Conservation (phyloP, 208 protist genomes). For the Acanthamoeba healyi region DNA sequence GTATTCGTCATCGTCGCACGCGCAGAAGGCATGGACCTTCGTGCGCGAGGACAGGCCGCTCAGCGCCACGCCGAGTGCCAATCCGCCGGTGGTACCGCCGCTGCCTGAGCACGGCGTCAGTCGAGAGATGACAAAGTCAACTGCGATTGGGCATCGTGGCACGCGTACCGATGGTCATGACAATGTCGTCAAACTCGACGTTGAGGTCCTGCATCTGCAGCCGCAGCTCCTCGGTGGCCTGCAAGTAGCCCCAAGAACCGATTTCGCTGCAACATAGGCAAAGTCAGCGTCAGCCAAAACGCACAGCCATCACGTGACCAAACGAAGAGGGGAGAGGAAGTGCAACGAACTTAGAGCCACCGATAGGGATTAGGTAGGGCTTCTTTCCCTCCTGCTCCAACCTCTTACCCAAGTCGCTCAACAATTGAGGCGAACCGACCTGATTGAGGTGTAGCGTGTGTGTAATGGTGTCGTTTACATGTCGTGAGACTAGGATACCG, state of each 20-base stretch:
- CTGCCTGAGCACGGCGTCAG: too few species aligned
- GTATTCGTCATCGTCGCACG: slow-evolving; percentile 37
- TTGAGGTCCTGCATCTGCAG: slow-evolving; percentile 56
- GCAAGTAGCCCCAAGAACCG: slow-evolving; percentile 82
- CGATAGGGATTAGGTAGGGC: slow-evolving; percentile 79
- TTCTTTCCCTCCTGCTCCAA: slow-evolving; percentile 17
- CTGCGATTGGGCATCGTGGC: too few species aligned
- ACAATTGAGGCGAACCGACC: background rate
- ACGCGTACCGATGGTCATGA: slow-evolving; percentile 22
- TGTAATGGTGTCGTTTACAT: background rate
- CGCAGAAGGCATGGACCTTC: slow-evolving; percentile 34
- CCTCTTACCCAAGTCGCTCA: background rate
- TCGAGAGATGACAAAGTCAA: too few species aligned
- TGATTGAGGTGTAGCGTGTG: too few species aligned
- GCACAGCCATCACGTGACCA: too few species aligned
- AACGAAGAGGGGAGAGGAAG: too few species aligned
- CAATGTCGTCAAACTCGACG: slow-evolving; percentile 1
- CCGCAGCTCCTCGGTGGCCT: slow-evolving; percentile 72
- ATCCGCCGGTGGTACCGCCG: slow-evolving; percentile 75
- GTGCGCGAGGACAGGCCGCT: background rate
- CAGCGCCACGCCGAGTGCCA: slow-evolving; percentile 78
- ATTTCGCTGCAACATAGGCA: background rate
- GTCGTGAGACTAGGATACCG: background rate
- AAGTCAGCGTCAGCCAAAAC: too few species aligned
- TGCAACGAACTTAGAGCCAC: slow-evolving; percentile 74